Evolutionary conservation across 192 early-diverging fungal species (phyloP).

Genomic region (Rhizophlyctis rosea): DNA sequence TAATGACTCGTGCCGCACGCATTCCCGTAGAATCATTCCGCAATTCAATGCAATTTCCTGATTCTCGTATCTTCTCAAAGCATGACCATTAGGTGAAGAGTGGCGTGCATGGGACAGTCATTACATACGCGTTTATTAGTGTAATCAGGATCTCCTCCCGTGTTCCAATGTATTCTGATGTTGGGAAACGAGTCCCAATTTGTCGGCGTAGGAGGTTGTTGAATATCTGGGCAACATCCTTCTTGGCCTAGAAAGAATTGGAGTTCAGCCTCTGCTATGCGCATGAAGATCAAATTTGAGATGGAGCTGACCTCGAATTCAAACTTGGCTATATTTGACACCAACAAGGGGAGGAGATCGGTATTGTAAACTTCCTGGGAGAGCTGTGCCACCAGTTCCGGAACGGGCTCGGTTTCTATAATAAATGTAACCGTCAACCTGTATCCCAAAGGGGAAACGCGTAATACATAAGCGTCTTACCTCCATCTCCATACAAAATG

Average conservation of each 20-base stretch:
- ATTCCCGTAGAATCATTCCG: conserved; percentile 96
- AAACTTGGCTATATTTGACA: conserved; percentile 85
- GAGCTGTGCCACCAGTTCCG: conserved; percentile 90
- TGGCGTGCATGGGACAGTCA: too few species aligned
- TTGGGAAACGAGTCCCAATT: conserved; percentile 92
- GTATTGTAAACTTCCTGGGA: conserved; percentile 94
- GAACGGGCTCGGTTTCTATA: conserved; percentile 75
- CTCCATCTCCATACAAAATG: conserved; percentile 93
- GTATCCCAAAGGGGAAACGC: conserved; percentile 16
- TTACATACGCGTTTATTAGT: conserved; percentile 77
- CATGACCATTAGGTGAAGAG: too few species aligned
- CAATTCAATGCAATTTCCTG: conserved; percentile 96
- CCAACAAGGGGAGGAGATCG: conserved; percentile 83
- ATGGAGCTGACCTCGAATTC: conserved; percentile 71
- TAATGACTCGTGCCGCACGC: conserved; percentile 89
- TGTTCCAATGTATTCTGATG: conserved; percentile 89
- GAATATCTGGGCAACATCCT: conserved; percentile 97
- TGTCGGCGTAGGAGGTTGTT: conserved; percentile 93
- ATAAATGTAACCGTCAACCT: conserved; percentile 13
- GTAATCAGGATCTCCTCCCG: conserved; percentile 79
- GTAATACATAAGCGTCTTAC: conserved; percentile 53
- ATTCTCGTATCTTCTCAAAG: conserved; percentile 74
- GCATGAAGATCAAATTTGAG: not conserved
- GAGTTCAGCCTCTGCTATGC: conserved; percentile 8
- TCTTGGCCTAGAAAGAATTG: conserved; percentile 66